A percentile compares a stretch with the other conserved stretches of the same genome.
phyloP scores from a whole-genome alignment of 2,329 filamentous ascomycete species.

The Phialocephala subalpina region DNA sequence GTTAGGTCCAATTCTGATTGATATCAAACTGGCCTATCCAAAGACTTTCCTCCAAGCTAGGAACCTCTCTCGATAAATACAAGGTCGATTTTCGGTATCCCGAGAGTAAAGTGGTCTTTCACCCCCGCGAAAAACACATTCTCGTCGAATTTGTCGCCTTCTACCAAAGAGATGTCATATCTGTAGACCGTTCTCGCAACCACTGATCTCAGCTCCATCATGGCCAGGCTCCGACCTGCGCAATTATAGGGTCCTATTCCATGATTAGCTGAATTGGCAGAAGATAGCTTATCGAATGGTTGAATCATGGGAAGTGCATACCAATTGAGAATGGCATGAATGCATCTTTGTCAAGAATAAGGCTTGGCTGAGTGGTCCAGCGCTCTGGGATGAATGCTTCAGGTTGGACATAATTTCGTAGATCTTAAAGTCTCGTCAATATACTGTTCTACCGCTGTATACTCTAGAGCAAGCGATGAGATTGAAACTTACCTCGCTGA shows the following conservation, averaged over 20 bases:
- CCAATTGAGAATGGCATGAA: constrained; percentile 42
- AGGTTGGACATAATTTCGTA: constrained; percentile 27
- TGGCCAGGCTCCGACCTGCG: constrained; percentile 43
- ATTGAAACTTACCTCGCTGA: constrained; percentile 25
- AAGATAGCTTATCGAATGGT: background rate
- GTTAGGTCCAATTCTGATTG: no score
- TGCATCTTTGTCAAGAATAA: constrained; percentile 36
- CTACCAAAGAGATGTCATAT: constrained; percentile 14
- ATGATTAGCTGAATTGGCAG: background rate
- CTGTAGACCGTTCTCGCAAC: constrained; percentile 26
- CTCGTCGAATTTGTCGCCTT: constrained; percentile 1
- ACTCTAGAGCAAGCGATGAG: no score
- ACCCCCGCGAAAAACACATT: constrained; percentile 22
- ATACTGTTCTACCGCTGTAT: no score
- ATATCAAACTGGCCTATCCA: no score
- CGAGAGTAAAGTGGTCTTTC: constrained; percentile 28
- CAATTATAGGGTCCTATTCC: constrained; percentile 41
- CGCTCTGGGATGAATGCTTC: constrained; percentile 45
- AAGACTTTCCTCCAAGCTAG: background rate
- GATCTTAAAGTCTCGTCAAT: constrained; percentile 13
- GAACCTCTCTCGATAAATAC: constrained; percentile 17
- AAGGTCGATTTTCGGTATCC: constrained; percentile 17
- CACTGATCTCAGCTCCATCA: constrained; percentile 43
- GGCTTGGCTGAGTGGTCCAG: constrained; percentile 36
- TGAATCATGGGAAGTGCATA: background rate